A percentile compares a stretch with the other conserved stretches of the same genome.
phyloP scores from a whole-genome alignment of 768 basidiomycete species.

The Pleurotus eryngii region DNA sequence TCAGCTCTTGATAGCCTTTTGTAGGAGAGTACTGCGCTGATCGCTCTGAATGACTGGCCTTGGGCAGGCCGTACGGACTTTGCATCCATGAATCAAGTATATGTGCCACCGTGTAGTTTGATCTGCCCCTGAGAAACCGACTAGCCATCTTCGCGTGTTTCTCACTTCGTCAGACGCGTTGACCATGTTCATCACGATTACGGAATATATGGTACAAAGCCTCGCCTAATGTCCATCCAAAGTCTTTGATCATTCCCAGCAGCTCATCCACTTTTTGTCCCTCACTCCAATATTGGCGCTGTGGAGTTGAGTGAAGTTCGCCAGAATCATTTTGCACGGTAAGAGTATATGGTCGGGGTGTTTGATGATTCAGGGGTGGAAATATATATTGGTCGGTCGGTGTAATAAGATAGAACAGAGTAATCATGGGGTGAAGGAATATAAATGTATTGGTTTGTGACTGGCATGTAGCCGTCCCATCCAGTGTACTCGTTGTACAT shows the following conservation, averaged over 20 bases:
- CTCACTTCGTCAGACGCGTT: background rate
- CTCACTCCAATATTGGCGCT: background rate
- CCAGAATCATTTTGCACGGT: background rate
- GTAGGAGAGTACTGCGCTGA: background rate
- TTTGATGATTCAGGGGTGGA: background rate
- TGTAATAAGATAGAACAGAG: background rate
- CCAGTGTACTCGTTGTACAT: background rate
- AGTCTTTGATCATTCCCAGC: background rate
- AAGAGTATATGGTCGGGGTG: background rate
- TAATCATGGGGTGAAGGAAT: background rate
- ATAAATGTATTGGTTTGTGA: background rate
- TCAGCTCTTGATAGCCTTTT: background rate
- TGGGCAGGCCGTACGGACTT: background rate
- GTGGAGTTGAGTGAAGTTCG: background rate
- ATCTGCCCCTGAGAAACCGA: too few species aligned
- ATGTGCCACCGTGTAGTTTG: too few species aligned
- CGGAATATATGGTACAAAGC: background rate
- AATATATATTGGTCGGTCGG: background rate
- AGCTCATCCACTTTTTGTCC: background rate
- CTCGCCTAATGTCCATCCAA: background rate
- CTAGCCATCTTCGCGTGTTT: background rate
- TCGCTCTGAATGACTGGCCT: background rate
- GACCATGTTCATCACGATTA: constrained; percentile 1
- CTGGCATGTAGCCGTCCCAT: background rate
- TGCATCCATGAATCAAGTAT: background rate